Percentiles rank a stretch among this genome's conserved stretches.
Conservation (phyloP, 2,329 filamentous ascomycete species). For the Fusarium sp. region DNA sequence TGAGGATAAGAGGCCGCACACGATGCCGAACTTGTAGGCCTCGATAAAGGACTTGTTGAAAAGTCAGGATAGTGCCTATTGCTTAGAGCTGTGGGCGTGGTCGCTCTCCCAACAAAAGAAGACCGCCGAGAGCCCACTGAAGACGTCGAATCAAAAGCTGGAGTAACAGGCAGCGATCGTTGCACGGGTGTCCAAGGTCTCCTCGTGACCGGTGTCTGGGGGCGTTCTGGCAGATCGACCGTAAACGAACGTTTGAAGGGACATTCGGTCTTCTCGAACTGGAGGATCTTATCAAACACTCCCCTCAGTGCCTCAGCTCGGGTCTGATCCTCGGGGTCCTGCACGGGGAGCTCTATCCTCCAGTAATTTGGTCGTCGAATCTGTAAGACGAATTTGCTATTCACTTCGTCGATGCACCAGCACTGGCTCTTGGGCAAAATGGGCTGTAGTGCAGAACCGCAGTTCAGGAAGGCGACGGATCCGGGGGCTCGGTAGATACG, state of each 20-base stretch:
- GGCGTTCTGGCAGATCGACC: constrained; percentile 77
- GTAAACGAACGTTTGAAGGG: constrained; percentile 85
- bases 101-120: constrained; percentile 28
- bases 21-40: constrained; percentile 16
- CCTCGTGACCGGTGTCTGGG: constrained; percentile 73
- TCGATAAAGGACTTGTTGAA: constrained; percentile 15
- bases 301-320: constrained; percentile 76
- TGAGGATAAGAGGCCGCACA: constrained; percentile 14
- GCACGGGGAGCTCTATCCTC: constrained; percentile 85
- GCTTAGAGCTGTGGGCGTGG: constrained; percentile 27
- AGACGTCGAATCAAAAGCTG: constrained; percentile 21
- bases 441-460: constrained; percentile 83
- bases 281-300: constrained; percentile 78
- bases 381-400: constrained; percentile 85
- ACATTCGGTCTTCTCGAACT: constrained; percentile 89
- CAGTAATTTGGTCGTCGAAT: constrained; percentile 88
- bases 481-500: constrained; percentile 88
- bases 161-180: constrained; percentile 21
- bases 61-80: constrained; percentile 17
- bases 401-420: constrained; percentile 89
- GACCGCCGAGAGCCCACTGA: constrained; percentile 26
- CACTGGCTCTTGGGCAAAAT: constrained; percentile 92
- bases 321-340: constrained; percentile 59
- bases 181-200: constrained; percentile 73
- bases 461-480: constrained; percentile 89